Evolutionary conservation across 2,329 filamentous ascomycete species (phyloP), one percentile per base, ranked within the genome.

Genomic region (Myriangium duriaei): DNA sequence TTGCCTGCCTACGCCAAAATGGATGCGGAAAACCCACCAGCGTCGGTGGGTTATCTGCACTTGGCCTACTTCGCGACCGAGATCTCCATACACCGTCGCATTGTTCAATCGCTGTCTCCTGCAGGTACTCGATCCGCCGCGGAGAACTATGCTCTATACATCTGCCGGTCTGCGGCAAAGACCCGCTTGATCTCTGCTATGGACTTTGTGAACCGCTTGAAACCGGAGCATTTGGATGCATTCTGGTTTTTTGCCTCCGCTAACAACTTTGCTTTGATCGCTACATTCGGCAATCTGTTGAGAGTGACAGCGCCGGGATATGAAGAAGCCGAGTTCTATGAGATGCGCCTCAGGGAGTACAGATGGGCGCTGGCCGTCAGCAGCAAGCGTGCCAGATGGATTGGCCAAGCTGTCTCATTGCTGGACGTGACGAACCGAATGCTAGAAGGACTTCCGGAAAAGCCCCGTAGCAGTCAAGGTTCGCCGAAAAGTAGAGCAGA

Each of bases 161-260:
- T 95, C 49, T 94, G 87, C 60, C 85, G 88, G 37, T 87, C 80
- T 41, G 88, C 88, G 3, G 88, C 88, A 37, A 95, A 95, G 58
- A 92, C 88, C 0, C 80, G 88, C 4, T 71, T 96, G 21, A 94
- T 95, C 53, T 92, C 83, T 14, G 86, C 87, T 46, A 93, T 96
- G 82, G 88, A 96, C 57, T 94, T 95, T 59, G 86, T 94, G 50
- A 95, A 95, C 60, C 79, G 88, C 1, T 72, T 96, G 19, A 85
- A 81, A 31, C 84, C 85, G 0, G 75, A 79, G 24, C 87, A 96
- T 51, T 70, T 95, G 18, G 76, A 80, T n/a, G 74, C 84, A 0
- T 95, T 95, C 61, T 96, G 88, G 88, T 87, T 82, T 55, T 88
- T 87, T 54, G 78, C 82, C 2, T 84, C 80, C 29, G 83, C 85